Evolutionary conservation across 768 basidiomycete species (phyloP).

Genomic region (Naganishia friedmannii): DNA sequence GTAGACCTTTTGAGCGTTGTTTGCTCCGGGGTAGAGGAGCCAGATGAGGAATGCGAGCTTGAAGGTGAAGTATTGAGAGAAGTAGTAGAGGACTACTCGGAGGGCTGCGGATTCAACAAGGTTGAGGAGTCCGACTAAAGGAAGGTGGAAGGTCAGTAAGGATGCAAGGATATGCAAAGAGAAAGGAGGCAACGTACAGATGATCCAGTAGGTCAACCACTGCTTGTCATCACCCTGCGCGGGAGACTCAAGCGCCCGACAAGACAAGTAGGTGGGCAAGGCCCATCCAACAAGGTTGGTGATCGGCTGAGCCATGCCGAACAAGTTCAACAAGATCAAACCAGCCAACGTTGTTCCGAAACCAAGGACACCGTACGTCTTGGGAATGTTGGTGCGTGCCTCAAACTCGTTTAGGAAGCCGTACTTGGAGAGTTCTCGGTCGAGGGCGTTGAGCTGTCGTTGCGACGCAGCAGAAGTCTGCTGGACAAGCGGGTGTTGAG

Average conservation of each 20-base stretch:
- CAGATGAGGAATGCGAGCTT: conserved; percentile 87
- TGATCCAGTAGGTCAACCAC: conserved; percentile 92
- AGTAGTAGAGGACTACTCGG: conserved; percentile 75
- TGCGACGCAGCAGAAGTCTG: conserved; percentile 1
- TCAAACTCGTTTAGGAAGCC: conserved; percentile 81
- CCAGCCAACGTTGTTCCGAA: conserved; percentile 58
- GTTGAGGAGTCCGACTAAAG: conserved; percentile 83
- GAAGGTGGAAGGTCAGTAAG: neutral
- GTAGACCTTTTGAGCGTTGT: conserved; percentile 80
- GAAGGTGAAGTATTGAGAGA: conserved; percentile 92
- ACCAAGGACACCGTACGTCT: conserved; percentile 82
- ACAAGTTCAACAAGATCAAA: conserved; percentile 52
- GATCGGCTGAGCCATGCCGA: conserved; percentile 79
- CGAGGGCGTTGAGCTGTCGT: conserved; percentile 29
- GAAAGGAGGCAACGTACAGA: neutral
- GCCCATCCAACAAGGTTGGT: conserved; percentile 94
- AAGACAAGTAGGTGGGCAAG: conserved; percentile 89
- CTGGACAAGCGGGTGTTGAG: conserved; percentile 32
- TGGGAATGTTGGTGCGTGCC: conserved; percentile 86
- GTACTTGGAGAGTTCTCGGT: conserved; percentile 64
- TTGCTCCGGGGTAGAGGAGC: conserved; percentile 50
- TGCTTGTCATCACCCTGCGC: conserved; percentile 75
- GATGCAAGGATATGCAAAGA: neutral
- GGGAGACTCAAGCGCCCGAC: conserved; percentile 87
- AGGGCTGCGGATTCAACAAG: conserved; percentile 84